Conservation (phyloP, 768 basidiomycete species). For the Mycena crocata region DNA sequence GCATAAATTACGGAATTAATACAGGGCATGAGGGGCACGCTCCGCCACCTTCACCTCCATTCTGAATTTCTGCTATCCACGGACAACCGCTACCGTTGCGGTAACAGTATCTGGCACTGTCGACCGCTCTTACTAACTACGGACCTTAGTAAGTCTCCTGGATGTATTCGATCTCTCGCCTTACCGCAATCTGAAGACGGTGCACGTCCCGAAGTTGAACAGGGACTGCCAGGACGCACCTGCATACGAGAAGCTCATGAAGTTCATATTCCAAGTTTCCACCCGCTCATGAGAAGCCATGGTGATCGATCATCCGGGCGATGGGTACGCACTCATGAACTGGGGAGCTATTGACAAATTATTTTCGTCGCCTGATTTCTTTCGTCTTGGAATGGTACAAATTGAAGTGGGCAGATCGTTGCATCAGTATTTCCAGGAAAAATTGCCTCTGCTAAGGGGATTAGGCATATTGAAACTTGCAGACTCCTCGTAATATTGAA, state of each 20-base stretch:
- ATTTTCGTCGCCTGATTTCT: conserved; percentile 2
- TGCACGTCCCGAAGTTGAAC: background rate
- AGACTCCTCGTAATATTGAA: background rate
- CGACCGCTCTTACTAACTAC: background rate
- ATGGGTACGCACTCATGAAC: conserved; percentile 2
- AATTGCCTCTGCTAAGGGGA: background rate
- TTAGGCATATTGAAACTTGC: background rate
- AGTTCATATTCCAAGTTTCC: conserved; percentile 10
- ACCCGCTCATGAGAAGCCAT: background rate
- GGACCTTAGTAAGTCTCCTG: background rate
- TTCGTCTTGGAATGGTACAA: conserved; percentile 1
- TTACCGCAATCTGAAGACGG: background rate
- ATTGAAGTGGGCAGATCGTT: background rate
- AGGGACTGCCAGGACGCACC: background rate
- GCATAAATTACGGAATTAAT: background rate
- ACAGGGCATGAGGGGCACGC: background rate
- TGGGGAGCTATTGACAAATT: conserved; percentile 9
- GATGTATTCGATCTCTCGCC: background rate
- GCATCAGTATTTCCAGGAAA: background rate
- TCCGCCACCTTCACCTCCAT: background rate
- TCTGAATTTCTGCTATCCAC: background rate
- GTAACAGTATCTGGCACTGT: background rate
- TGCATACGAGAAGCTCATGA: background rate
- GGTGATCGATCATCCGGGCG: background rate
- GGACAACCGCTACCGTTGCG: background rate